phyloP scores from a whole-genome alignment of 177 flowering plant species.

The Vitis hybrid region DNA sequence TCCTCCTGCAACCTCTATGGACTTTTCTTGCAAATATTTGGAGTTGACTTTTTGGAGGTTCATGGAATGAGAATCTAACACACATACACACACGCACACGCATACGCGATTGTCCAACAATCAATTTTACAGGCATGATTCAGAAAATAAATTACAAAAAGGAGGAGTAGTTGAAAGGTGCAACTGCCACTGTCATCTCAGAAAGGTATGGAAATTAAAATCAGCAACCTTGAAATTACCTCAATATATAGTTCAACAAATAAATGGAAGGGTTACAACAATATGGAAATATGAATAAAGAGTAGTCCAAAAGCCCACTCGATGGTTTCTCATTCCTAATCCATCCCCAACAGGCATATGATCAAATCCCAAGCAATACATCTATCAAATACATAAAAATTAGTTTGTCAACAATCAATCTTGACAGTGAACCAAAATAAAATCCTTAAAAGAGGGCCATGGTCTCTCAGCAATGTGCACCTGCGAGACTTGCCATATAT shows the following conservation, averaged over 20 bases:
- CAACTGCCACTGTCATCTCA: too few species aligned
- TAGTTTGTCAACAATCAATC: background rate
- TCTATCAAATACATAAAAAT: constrained; percentile 5
- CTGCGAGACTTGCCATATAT: too few species aligned
- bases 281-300: background rate
- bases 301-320: background rate
- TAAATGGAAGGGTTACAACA: background rate
- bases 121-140: background rate
- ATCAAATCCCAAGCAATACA: constrained; percentile 6
- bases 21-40: background rate
- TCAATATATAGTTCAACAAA: background rate
- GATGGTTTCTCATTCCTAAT: constrained; percentile 6
- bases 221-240: background rate
- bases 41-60: background rate
- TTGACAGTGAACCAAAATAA: background rate
- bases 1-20: constrained; percentile 2
- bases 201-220: background rate
- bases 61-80: background rate
- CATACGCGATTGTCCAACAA: background rate
- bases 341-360: constrained; percentile 1
- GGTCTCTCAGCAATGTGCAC: too few species aligned
- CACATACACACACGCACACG: too few species aligned
- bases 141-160: too few species aligned
- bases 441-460: background rate
- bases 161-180: too few species aligned